phyloP scores from a whole-genome alignment of 2,329 filamentous ascomycete genomes.

The Colletotrichum musicola region DNA sequence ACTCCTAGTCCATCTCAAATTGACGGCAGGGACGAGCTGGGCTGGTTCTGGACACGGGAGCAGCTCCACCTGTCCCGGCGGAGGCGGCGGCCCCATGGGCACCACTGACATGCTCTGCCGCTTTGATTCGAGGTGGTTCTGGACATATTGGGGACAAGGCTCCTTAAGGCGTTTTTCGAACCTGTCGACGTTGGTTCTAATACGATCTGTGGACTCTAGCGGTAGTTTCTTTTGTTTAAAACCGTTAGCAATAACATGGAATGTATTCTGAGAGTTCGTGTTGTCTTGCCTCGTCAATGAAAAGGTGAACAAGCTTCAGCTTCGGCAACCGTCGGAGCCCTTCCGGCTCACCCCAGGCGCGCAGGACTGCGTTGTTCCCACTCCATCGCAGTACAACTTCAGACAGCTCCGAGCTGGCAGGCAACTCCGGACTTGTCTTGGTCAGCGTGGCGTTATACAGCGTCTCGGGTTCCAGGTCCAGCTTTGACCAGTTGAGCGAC shows the following conservation, averaged over 20 bases:
- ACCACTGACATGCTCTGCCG: background rate
- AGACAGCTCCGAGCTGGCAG: constrained; percentile 16
- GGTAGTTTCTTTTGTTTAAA: no score
- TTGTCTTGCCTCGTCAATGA: constrained; percentile 42
- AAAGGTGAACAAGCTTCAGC: constrained; percentile 43
- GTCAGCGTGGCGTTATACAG: constrained; percentile 33
- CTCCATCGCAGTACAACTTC: constrained; percentile 48
- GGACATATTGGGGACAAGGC: constrained; percentile 24
- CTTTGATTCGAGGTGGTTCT: background rate
- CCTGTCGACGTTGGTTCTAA: constrained; percentile 36
- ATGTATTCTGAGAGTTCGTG: no score
- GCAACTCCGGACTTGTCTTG: background rate
- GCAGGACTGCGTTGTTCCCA: constrained; percentile 49
- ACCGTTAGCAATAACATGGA: no score
- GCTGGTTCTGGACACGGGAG: no score
- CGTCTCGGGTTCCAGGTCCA: constrained; percentile 41
- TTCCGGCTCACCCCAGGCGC: constrained; percentile 46
- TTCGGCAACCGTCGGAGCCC: constrained; percentile 43
- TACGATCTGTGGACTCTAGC: constrained; percentile 37
- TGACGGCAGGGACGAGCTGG: background rate
- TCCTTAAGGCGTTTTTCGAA: constrained; percentile 39
- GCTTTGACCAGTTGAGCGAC: constrained; percentile 47
- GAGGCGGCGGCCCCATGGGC: background rate
- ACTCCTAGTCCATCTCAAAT: no score
- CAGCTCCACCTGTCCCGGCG: background rate